These are phyloP conservation scores for Dactylellina parvicollis DNA, from an alignment of 2,329 filamentous ascomycete genomes.

Conservation along the genomic window DNA sequence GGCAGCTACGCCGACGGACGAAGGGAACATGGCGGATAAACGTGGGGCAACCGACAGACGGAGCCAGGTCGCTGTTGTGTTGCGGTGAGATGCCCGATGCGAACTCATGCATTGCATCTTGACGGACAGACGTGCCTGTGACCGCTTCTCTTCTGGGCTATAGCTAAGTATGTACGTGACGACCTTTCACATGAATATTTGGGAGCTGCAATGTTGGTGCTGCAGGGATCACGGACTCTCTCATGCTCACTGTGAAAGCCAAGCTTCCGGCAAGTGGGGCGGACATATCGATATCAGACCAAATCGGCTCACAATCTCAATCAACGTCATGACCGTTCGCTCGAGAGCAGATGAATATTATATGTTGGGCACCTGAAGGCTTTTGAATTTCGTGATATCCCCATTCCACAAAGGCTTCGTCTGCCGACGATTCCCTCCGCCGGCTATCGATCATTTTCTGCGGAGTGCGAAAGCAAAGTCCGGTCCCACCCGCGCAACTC, in stretches of 20 bases:
- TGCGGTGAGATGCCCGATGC: too few species aligned
- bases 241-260: slow-evolving; percentile 3
- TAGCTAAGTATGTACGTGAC: background rate
- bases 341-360: too few species aligned
- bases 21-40: slow-evolving; percentile 52
- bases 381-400: too few species aligned
- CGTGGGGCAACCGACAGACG: slow-evolving; percentile 29
- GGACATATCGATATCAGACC: background rate
- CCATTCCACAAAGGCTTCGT: too few species aligned
- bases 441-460: background rate
- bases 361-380: too few species aligned
- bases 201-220: background rate
- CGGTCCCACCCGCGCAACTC: too few species aligned
- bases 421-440: too few species aligned
- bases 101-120: background rate
- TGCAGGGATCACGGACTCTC: slow-evolving; percentile 30
- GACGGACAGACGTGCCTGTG: background rate
- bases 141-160: background rate
- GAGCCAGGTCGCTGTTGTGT: too few species aligned
- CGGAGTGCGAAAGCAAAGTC: slow-evolving; percentile 4
- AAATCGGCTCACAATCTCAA: background rate
- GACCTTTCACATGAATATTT: slow-evolving; percentile 34
- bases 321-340: too few species aligned
- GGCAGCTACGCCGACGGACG: slow-evolving; percentile 40
- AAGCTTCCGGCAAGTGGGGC: slow-evolving; percentile 45